A percentile compares a stretch with the other conserved stretches of the same genome.
Evolutionary conservation across 1,284 basidiomycete genomes (phyloP).

Genomic region (Ceratobasidium sp.): DNA sequence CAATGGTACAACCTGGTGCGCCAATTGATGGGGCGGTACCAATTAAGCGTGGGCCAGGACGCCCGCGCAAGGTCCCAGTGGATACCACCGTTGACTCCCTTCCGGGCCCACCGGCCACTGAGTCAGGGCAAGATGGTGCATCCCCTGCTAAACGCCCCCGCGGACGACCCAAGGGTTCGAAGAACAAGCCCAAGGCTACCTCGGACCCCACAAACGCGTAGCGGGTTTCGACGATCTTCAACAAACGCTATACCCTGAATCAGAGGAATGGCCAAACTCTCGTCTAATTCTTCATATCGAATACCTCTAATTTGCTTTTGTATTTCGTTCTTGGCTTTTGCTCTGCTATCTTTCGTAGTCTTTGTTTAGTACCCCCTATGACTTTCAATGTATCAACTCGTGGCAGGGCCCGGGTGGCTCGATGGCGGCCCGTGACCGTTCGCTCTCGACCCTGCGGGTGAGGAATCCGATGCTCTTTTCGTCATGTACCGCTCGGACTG

Average conservation of each 20-base stretch:
- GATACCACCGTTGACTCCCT: slow-evolving; percentile 3
- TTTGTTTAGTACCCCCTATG: no score
- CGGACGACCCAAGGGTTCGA: slow-evolving; percentile 57
- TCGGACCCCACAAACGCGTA: slow-evolving; percentile 8
- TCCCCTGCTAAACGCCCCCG: slow-evolving; percentile 53
- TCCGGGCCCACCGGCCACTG: background rate
- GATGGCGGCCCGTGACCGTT: no score
- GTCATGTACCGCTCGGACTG: background rate
- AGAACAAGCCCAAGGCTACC: slow-evolving; percentile 51
- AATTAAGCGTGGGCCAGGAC: slow-evolving; percentile 35
- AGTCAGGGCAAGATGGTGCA: slow-evolving; percentile 43
- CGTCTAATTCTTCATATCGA: background rate
- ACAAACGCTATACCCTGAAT: no score
- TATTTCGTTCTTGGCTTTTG: background rate
- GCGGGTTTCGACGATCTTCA: background rate
- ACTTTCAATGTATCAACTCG: no score
- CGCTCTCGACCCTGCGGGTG: no score
- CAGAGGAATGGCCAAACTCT: background rate
- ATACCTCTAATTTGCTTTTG: background rate
- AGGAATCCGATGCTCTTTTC: background rate
- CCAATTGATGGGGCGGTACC: slow-evolving; percentile 9
- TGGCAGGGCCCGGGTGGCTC: no score
- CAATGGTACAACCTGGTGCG: slow-evolving; percentile 21
- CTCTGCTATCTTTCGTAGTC: no score
- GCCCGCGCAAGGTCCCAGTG: slow-evolving; percentile 33